Evolutionary conservation across 2,329 filamentous ascomycete species (phyloP).

Genomic region (Sarocladium brachiariae): DNA sequence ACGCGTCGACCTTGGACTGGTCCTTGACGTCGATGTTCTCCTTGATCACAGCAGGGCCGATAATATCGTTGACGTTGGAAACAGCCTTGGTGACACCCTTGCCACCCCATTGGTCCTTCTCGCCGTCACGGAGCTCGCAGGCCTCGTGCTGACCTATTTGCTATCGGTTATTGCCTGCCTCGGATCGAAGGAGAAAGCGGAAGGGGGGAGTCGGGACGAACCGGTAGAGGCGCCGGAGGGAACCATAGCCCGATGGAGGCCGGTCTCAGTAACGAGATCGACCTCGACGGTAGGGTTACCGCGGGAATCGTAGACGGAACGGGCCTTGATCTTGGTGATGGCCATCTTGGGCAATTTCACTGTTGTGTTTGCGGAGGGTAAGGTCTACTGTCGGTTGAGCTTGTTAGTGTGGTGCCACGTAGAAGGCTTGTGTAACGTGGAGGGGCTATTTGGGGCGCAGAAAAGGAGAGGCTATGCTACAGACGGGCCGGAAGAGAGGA

Average conservation of each 20-base stretch:
- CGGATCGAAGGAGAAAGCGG: constrained; percentile 14
- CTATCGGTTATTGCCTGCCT: constrained; percentile 20
- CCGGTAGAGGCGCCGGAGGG: constrained; percentile 94
- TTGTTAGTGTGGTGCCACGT: background rate
- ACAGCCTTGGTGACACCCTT: constrained; percentile 86
- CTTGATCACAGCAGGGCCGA: constrained; percentile 76
- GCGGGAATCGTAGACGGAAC: constrained; percentile 97
- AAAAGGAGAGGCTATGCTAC: background rate
- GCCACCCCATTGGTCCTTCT: constrained; percentile 79
- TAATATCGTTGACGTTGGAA: constrained; percentile 74
- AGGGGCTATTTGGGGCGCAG: background rate
- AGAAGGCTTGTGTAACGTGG: background rate
- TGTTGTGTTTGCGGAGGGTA: background rate
- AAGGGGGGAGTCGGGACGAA: constrained; percentile 37
- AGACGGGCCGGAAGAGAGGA: background rate
- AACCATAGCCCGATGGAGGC: constrained; percentile 94
- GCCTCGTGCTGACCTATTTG: constrained; percentile 76
- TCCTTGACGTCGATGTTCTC: constrained; percentile 79
- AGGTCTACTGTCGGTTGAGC: background rate
- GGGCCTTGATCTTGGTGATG: constrained; percentile 83
- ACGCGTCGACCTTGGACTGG: constrained; percentile 75
- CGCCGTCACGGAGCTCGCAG: constrained; percentile 83
- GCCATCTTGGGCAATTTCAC: constrained; percentile 63
- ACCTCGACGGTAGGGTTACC: constrained; percentile 98
- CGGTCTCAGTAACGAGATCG: constrained; percentile 91